A percentile compares a stretch with the other conserved stretches of the same genome.
phyloP scores from a whole-genome alignment of 129 eudicot species.

The Daucus carota region DNA sequence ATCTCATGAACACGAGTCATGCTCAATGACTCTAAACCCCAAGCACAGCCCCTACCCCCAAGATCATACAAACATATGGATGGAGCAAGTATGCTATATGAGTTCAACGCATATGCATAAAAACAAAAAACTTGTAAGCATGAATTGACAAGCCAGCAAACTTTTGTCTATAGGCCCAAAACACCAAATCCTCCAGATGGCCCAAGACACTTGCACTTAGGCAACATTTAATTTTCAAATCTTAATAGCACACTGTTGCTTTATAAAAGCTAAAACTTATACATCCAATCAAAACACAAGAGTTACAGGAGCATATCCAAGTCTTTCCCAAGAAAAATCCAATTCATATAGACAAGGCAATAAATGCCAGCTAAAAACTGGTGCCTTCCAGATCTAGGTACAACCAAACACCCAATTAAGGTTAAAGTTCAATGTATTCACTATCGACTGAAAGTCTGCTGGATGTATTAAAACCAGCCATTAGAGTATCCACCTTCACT shows the following conservation, averaged over 20 bases:
- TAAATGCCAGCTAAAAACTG: background rate
- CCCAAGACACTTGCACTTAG: background rate
- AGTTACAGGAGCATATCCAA: background rate
- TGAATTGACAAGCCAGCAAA: background rate
- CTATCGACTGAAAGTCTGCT: background rate
- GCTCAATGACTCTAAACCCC: background rate
- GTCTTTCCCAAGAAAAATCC: background rate
- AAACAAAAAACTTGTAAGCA: background rate
- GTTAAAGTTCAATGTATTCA: background rate
- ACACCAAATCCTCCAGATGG: background rate
- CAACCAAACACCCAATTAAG: background rate
- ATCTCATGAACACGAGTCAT: background rate
- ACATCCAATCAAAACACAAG: background rate
- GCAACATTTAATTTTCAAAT: background rate
- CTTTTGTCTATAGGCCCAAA: background rate
- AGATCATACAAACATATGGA: background rate
- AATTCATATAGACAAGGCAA: background rate
- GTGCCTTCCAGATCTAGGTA: background rate
- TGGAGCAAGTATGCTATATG: background rate
- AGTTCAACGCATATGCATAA: background rate
- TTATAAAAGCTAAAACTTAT: background rate
- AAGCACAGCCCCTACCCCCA: background rate
- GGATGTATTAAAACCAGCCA: background rate
- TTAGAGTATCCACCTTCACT: background rate
- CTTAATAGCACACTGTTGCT: background rate